These are phyloP conservation scores for Neobulgaria alba DNA, from an alignment of 2,329 filamentous ascomycete genomes.

Conservation along the genomic window DNA sequence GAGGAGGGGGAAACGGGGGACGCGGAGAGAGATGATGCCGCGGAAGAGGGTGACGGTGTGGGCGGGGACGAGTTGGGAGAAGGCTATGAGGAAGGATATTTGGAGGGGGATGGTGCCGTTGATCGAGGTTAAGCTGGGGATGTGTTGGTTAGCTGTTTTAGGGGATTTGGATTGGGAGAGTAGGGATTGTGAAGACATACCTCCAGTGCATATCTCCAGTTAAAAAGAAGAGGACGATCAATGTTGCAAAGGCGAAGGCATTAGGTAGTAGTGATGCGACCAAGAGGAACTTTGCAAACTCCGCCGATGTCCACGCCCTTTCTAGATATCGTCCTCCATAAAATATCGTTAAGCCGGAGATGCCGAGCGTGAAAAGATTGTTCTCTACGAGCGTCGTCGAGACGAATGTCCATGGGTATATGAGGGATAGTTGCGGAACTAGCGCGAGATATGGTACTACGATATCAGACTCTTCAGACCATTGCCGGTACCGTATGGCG, in stretches of 20 bases:
- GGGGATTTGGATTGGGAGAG: slow-evolving; percentile 10
- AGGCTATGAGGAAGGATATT: slow-evolving; percentile 88
- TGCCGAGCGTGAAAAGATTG: slow-evolving; percentile 77
- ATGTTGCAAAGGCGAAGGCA: slow-evolving; percentile 60
- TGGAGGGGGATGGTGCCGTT: slow-evolving; percentile 84
- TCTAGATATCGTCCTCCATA: slow-evolving; percentile 93
- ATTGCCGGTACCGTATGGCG: slow-evolving; percentile 64
- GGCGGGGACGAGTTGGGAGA: slow-evolving; percentile 94
- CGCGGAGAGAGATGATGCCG: slow-evolving; percentile 79
- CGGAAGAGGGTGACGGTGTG: slow-evolving; percentile 94
- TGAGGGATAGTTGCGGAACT: slow-evolving; percentile 71
- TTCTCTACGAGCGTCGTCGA: slow-evolving; percentile 84
- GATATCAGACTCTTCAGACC: slow-evolving; percentile 52
- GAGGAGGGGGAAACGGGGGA: slow-evolving; percentile 63
- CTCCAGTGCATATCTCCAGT: slow-evolving; percentile 59
- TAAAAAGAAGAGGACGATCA: slow-evolving; percentile 65
- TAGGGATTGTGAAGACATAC: slow-evolving; percentile 39
- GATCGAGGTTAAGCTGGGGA: slow-evolving; percentile 63
- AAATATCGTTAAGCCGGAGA: slow-evolving; percentile 72
- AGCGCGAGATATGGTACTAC: slow-evolving; percentile 82
- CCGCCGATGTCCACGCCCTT: slow-evolving; percentile 85
- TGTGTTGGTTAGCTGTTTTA: slow-evolving; percentile 7
- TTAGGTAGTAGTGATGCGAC: slow-evolving; percentile 76
- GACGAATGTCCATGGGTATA: slow-evolving; percentile 89
- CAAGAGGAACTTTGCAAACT: slow-evolving; percentile 84